Base-by-base conservation (phyloP, 2,329 filamentous ascomycete genomes). In the Scytalidium lignicola region DNA sequence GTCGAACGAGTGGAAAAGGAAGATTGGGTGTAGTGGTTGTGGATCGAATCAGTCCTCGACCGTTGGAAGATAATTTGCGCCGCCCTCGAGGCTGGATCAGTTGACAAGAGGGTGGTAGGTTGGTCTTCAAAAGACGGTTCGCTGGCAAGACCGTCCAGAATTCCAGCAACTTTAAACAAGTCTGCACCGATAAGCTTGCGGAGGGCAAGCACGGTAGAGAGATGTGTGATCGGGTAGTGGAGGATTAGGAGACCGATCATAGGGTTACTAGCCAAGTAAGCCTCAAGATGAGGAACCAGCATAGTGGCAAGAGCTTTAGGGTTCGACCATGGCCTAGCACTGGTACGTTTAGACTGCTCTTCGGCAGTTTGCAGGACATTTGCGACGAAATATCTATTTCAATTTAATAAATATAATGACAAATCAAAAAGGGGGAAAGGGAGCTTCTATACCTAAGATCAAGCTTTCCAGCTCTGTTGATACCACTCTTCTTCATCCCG, bases 341-440 rank as follows among this genome's bases (percentile, higher is more conserved):
- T 70, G 3, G 70, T 71, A 51, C 79, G 76, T 48, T 73, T 72
- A 3, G 72, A 60, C 7, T 77, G 63, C 1, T 72, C 72, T 50
- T 78, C 78, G 1, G 74, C 68, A 4, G 74, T 78, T 60, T 83
- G 80, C 74, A 84, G 80, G 3, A 77, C 78, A 54, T 74, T 82
- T 55, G 74, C 74, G 47, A 83, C 75, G 44, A 85, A 70, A 55
- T 80, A 83, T 53, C 80, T 83, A 23, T 9, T 2, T 9, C 8
- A 43, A 41, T 1, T 42, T 21, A 51, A 52, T 23, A 40, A 39
- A 17, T 8, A 9, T 26, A n/a, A n/a, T 17, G 13, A 42, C 12
- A n/a, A 37, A 3, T 56, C 44, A 58, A 49, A 37, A 44, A 37
- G 4, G 32, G 32, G 15, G n/a, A 37, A 37, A 37, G 19, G 10